These are phyloP conservation scores for Camillea tinctor DNA, from an alignment of 2,329 filamentous ascomycete genomes.

Conservation along the genomic window DNA sequence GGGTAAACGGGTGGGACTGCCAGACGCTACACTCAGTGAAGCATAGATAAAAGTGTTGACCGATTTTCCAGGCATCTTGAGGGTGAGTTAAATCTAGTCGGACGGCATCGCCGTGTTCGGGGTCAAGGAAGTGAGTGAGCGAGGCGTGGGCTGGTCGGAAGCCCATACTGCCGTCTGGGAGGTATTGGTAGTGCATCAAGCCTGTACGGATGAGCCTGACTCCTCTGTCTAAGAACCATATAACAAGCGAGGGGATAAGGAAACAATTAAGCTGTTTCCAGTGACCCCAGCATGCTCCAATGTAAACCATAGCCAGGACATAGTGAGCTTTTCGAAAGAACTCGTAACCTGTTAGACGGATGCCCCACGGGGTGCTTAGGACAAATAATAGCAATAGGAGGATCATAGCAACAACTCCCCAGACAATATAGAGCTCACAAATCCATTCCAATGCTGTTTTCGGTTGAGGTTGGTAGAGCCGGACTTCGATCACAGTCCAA, in stretches of 20 bases:
- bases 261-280: constrained; percentile 69
- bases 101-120: constrained; percentile 59
- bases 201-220: constrained; percentile 57
- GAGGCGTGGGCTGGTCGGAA: constrained; percentile 54
- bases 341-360: constrained; percentile 70
- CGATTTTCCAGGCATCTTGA: constrained; percentile 61
- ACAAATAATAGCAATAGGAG: constrained; percentile 61
- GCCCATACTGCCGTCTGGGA: constrained; percentile 43
- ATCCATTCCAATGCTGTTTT: constrained; percentile 56
- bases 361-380: constrained; percentile 57
- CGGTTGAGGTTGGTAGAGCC: constrained; percentile 72
- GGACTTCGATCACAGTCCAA: constrained; percentile 66
- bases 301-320: constrained; percentile 69
- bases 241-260: constrained; percentile 62
- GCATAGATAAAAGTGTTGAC: constrained; percentile 71
- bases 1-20: constrained; percentile 73
- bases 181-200: constrained; percentile 59
- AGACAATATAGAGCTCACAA: constrained; percentile 66
- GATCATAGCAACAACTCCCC: constrained; percentile 68
- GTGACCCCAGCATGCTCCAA: constrained; percentile 74
- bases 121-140: constrained; percentile 53
- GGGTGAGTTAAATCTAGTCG: constrained; percentile 64
- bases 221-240: constrained; percentile 65
- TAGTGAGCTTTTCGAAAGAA: constrained; percentile 76
- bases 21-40: constrained; percentile 66